These are phyloP conservation scores for Trichoderma reesei DNA, from an alignment of 495 filamentous ascomycete genomes.

Conservation along the genomic window DNA sequence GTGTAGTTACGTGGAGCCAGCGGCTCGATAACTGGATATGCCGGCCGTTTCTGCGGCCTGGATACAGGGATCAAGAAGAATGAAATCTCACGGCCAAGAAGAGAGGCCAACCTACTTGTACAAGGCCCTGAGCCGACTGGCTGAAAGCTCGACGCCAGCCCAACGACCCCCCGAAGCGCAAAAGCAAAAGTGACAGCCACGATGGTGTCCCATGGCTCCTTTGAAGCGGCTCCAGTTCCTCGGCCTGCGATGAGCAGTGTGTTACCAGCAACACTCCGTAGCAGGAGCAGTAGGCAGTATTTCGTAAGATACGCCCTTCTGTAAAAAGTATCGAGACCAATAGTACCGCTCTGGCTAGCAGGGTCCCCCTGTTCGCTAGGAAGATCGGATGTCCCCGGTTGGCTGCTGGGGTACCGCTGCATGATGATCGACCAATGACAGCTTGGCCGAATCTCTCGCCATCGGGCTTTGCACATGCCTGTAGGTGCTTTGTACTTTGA, in stretches of 20 bases:
- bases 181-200: not conserved
- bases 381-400: conserved; percentile 1
- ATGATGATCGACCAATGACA: not conserved
- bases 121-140: not conserved
- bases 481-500: too few species aligned
- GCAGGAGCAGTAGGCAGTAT: too few species aligned
- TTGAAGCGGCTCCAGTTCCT: not conserved
- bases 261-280: not conserved
- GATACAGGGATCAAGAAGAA: not conserved
- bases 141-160: not conserved
- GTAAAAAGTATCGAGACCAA: not conserved
- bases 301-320: too few species aligned
- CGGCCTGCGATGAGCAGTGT: not conserved
- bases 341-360: not conserved
- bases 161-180: not conserved
- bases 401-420: not conserved
- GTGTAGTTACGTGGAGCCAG: not conserved
- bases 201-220: not conserved
- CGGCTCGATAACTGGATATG: not conserved
- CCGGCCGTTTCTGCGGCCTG: not conserved
- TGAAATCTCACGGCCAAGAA: not conserved
- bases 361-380: not conserved
- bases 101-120: not conserved
- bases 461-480: not conserved
- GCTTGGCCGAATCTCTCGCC: not conserved